Evolutionary conservation across 2,329 filamentous ascomycete species (phyloP), one percentile per base, ranked within the genome.

Genomic region (Onygenales sp.): DNA sequence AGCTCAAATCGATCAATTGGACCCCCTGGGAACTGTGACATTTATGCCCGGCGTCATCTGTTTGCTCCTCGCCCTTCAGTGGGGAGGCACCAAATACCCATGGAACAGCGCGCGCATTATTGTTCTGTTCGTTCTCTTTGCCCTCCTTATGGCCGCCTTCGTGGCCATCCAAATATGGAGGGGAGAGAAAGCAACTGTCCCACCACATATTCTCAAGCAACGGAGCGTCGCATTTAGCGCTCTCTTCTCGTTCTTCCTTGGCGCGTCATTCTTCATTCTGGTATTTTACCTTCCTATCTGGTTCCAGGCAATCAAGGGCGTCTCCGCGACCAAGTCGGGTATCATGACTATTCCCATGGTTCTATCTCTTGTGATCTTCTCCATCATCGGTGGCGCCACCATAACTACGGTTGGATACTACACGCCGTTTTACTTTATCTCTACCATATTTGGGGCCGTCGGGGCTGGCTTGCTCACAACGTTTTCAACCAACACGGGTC

Each of bases 91-190:
- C 11, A 72, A 64, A 35, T 72, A 75, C 41, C 42, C 68, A 1
- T 79, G 76, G 77, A 63, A 60, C 31, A 70, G 68, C 57, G 66
- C 64, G 21, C 71, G 68, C 10, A 70, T 79, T 51, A 74, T 79
- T 48, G 71, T 70, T 0, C 66, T 79, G 9, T 72, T 81, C 31
- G 69, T 77, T 1, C 66, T 80, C 2, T 77, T 77, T 54, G 72
- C 73, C n/a, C 70, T 79, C 6, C 66, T 79, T 8, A 69, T 72
- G 1, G 69, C 73, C 5, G 67, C 70, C 2, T 73, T 76, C 53
- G 51, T 68, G 21, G 55, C 53, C 0, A 58, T 73, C 53, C 69
- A 76, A 55, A 55, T 57, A 51, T 69, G 65, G 60, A 65, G 66
- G 39, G 61, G 67, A 33, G 73, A 76, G 4, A 63, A 63, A 2